Percentiles rank a stretch among this genome's conserved stretches.
These are phyloP conservation scores for Yamadazyma philogaea DNA, from an alignment of 805 yeast genomes.

Conservation along the genomic window DNA sequence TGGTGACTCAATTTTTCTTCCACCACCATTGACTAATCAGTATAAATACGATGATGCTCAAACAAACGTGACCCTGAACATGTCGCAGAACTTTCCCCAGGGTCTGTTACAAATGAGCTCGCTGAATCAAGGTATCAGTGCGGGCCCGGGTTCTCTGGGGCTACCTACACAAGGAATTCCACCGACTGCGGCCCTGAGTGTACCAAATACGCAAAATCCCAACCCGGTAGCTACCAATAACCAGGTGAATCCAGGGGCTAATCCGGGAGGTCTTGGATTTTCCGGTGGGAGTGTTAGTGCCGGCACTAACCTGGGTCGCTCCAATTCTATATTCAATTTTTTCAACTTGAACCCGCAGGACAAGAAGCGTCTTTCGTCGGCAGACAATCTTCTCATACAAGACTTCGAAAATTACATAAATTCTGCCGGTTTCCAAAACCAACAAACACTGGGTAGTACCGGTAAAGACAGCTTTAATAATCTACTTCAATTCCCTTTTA, in stretches of 20 bases:
- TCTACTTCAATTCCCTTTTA: conserved; percentile 15
- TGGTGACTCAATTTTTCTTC: conserved; percentile 37
- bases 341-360: conserved; percentile 24
- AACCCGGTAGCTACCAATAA: neutral
- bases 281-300: conserved; percentile 8
- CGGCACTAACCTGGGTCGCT: conserved; percentile 15
- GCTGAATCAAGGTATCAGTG: neutral
- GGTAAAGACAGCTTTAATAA: conserved; percentile 32
- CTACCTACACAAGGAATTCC: neutral
- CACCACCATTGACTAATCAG: conserved; percentile 27
- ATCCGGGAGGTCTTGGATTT: conserved; percentile 9
- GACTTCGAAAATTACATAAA: conserved; percentile 32
- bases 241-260: neutral
- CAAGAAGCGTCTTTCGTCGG: conserved; percentile 20
- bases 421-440: conserved; percentile 3
- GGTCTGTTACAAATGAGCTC: neutral
- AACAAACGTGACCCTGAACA: neutral
- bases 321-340: conserved; percentile 37
- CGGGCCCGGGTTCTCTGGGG: neutral
- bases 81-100: neutral
- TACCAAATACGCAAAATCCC: neutral
- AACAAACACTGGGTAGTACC: neutral
- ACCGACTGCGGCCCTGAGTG: neutral
- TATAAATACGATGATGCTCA: neutral
- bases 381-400: conserved; percentile 24